Base-by-base conservation (phyloP, 495 filamentous ascomycete genomes). In the Glonium stellatum region DNA sequence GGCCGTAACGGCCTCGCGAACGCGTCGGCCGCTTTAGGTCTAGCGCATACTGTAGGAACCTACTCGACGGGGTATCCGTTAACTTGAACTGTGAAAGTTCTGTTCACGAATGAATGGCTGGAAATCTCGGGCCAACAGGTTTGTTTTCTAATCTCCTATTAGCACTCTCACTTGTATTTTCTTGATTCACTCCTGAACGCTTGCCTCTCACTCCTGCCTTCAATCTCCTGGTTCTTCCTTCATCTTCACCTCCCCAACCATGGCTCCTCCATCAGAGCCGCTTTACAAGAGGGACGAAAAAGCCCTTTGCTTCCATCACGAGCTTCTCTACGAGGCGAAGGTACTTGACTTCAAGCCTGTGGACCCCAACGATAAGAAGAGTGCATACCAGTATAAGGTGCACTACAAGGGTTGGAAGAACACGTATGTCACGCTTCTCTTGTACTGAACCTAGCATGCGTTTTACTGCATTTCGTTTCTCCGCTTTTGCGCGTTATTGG, bases 341-440 rank as follows among this genome's bases (percentile, higher is more conserved):
- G 86, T 98, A 44, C 77, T 96, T 37, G 92, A 97, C 46, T 72
- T 81, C 35, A 80, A 79, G 57, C 80, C 84, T 54, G 79, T 80
- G 48, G 78, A 87, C 44, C 76, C 79, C 11, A 82, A 81, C 22
- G 85, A 89, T 72, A 85, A 85, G 73, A 87, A 87, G 67, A 88
- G 85, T 49, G 80, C 84, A 44, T 87, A 80, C 60, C 83, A 88
- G 69, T 98, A 93, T 71, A 87, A 88, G 62, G 90, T 98, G 50
- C 93, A 98, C 73, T 98, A 98, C 76, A 97, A 97, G 72, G 93
- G 93, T 61, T 97, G 93, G 93, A 98, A 98, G 76, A 89, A 89
- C 70, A 96, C 90, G 85, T 90, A 77, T 73, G 86, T 87, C 23
- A 51, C 58, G 39, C 57, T 55, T 39, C 22, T 42, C 12, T 36